These are phyloP conservation scores for Elsinoe necatrix DNA, from an alignment of 2,329 filamentous ascomycete species.

Conservation along the genomic window DNA sequence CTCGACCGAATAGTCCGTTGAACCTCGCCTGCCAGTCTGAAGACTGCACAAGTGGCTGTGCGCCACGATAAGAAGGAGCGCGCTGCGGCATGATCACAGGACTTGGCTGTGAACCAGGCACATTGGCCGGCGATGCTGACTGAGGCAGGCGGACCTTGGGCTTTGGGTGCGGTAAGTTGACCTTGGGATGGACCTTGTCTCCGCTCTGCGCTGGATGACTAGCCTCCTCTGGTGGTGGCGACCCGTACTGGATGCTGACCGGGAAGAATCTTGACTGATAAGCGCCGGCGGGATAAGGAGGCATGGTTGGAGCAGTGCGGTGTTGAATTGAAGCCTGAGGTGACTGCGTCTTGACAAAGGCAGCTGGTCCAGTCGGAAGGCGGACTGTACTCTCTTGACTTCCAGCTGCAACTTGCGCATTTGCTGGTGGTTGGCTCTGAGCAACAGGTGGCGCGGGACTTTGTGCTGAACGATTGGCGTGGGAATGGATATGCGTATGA, in stretches of 20 bases:
- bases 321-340: constrained; percentile 18
- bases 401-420: constrained; percentile 21
- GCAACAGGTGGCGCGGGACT: constrained; percentile 28
- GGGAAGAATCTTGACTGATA: constrained; percentile 32
- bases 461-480: constrained; percentile 16
- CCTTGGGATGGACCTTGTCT: constrained; percentile 55
- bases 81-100: constrained; percentile 36
- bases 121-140: constrained; percentile 40
- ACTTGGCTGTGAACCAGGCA: constrained; percentile 31
- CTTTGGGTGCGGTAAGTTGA: constrained; percentile 59
- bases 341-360: constrained; percentile 2
- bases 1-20: constrained; percentile 65
- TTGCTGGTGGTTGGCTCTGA: constrained; percentile 28
- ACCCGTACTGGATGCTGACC: constrained; percentile 36
- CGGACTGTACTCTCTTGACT: constrained; percentile 27
- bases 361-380: constrained; percentile 22
- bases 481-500: constrained; percentile 19
- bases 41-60: constrained; percentile 38
- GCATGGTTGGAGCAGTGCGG: constrained; percentile 18
- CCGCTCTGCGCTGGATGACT: constrained; percentile 62
- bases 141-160: constrained; percentile 71
- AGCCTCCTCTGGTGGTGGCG: constrained; percentile 64
- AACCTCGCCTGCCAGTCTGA: constrained; percentile 73
- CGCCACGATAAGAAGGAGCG: constrained; percentile 32
- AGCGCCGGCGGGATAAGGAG: constrained; percentile 5